Percentiles rank a stretch among this genome's conserved stretches.
Evolutionary conservation across 2,329 filamentous ascomycete species (phyloP).

Genomic region (Nectriaceae sp.): DNA sequence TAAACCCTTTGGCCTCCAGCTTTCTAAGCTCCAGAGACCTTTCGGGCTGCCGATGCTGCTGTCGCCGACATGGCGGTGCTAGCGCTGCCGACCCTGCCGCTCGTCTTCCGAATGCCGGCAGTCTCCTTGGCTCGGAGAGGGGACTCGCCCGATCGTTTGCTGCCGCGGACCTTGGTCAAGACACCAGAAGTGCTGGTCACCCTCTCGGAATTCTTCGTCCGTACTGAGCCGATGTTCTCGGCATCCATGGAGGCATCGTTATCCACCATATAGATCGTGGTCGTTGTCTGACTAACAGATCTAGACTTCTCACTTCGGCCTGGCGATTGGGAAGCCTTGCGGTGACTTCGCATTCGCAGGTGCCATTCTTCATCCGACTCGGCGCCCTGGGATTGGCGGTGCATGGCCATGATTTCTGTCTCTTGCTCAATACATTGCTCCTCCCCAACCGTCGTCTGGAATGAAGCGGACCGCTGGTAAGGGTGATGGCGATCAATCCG

Average conservation of each 20-base stretch:
- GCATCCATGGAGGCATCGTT: constrained; percentile 70
- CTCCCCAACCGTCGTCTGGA: constrained; percentile 46
- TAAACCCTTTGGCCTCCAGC: constrained; percentile 20
- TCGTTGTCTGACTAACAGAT: constrained; percentile 76
- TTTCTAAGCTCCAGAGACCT: constrained; percentile 51
- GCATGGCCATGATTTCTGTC: constrained; percentile 61
- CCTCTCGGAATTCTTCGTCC: constrained; percentile 61
- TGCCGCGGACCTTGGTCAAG: constrained; percentile 66
- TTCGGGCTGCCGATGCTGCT: constrained; percentile 49
- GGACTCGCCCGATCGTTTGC: constrained; percentile 55
- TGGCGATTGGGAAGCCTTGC: constrained; percentile 65
- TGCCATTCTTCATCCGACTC: constrained; percentile 85
- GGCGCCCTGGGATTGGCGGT: constrained; percentile 61
- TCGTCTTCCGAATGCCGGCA: constrained; percentile 64
- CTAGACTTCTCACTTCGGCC: constrained; percentile 63
- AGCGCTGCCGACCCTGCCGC: constrained; percentile 64
- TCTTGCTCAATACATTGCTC: constrained; percentile 57
- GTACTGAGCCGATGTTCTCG: constrained; percentile 66
- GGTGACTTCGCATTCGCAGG: constrained; percentile 70
- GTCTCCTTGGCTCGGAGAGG: constrained; percentile 53
- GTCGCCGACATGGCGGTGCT: constrained; percentile 45
- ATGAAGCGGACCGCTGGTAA: constrained; percentile 61
- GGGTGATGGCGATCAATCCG: constrained; percentile 76
- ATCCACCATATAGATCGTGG: constrained; percentile 65
- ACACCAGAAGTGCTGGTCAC: constrained; percentile 56